These are phyloP conservation scores for Trametes polyzona DNA, from an alignment of 1,284 basidiomycete species.

Conservation along the genomic window DNA sequence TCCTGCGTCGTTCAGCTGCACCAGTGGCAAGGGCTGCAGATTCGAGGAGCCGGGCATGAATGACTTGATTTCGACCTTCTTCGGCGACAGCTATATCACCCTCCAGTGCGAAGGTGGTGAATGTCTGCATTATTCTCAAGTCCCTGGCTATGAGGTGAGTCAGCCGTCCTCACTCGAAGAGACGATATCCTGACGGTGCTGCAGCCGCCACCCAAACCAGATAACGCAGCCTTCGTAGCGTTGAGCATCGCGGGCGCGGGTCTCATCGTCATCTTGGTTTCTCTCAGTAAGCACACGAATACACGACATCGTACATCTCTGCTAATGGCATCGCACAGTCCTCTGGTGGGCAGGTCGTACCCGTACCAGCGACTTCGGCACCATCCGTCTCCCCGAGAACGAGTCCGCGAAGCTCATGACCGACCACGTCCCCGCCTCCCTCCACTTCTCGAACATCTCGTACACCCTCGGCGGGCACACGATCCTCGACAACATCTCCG, in stretches of 20 bases:
- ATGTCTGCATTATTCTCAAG: conserved; percentile 92
- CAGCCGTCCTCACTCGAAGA: conserved; percentile 28
- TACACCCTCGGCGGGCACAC: conserved; percentile 75
- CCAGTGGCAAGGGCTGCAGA: conserved; percentile 72
- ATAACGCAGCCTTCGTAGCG: conserved; percentile 82
- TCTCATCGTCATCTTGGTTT: conserved; percentile 63
- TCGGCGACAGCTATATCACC: conserved; percentile 91
- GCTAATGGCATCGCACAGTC: conserved; percentile 44
- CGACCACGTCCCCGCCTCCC: conserved; percentile 90
- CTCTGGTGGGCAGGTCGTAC: conserved; percentile 90
- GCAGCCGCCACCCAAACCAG: conserved; percentile 76
- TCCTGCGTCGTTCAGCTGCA: conserved; percentile 88
- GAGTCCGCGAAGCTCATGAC: conserved; percentile 88
- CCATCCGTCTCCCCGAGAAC: conserved; percentile 79
- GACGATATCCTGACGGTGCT: background rate
- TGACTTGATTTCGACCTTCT: conserved; percentile 89
- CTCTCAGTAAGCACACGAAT: conserved; percentile 44
- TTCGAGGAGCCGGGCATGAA: conserved; percentile 99
- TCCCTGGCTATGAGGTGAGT: conserved; percentile 85
- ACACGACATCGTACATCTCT: background rate
- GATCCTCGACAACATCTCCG: conserved; percentile 82
- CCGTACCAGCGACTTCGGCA: conserved; percentile 70
- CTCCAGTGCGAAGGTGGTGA: conserved; percentile 90
- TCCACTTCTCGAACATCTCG: conserved; percentile 86
- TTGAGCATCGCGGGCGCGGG: conserved; percentile 83